Evolutionary conservation across 225 moss, liverwort and hornwort species (phyloP).

Genomic region (Straminergon stramineum): DNA sequence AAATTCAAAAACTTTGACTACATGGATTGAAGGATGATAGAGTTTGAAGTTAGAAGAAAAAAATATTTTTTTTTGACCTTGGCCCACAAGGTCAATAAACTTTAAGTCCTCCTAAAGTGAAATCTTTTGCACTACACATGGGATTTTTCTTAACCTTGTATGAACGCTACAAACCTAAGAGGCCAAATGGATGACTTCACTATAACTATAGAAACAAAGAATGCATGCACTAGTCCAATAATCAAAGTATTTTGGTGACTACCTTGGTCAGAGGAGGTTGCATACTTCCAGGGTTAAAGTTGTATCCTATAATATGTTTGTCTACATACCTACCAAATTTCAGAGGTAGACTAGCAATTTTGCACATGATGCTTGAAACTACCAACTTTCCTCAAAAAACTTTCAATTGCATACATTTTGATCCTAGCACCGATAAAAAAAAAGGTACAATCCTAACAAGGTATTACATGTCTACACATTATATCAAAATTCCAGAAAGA

Average conservation of each 20-base stretch:
- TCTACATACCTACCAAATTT: background rate
- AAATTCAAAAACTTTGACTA: fast-evolving
- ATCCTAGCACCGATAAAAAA: fast-evolving
- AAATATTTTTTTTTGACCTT: background rate
- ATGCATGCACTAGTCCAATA: background rate
- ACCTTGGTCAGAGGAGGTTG: fast-evolving
- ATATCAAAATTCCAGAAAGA: background rate
- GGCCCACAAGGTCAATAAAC: background rate
- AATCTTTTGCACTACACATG: background rate
- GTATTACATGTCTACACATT: fast-evolving
- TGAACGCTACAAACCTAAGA: fast-evolving
- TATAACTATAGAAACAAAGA: background rate
- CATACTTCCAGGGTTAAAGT: fast-evolving
- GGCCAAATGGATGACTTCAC: fast-evolving
- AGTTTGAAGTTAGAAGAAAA: background rate
- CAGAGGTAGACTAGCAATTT: background rate
- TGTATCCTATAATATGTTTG: fast-evolving
- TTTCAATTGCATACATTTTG: fast-evolving
- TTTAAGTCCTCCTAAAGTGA: background rate
- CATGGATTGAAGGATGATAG: background rate
- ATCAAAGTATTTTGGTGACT: background rate
- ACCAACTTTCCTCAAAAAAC: fast-evolving
- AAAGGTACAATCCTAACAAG: background rate
- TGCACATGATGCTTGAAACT: background rate
- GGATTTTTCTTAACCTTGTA: background rate